Evolutionary conservation across 1,139 yeast genomes (phyloP), one percentile per base, ranked within the genome.

Genomic region (Petasospora fabianii): DNA sequence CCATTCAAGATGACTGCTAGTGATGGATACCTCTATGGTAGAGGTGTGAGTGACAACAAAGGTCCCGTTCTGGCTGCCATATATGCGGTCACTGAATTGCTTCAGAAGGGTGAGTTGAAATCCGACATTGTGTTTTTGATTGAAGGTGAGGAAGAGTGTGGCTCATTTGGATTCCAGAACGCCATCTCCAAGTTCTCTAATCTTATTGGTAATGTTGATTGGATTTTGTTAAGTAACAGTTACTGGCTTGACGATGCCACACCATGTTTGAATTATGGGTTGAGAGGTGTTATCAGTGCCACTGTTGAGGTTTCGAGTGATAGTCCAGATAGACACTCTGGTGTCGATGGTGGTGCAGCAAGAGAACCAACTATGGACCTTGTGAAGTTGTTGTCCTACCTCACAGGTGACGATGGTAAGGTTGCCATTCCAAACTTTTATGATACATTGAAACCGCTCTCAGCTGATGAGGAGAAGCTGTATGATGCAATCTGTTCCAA

Each of bases 131-230:
- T 85, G 0, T 90, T 92, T 53, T 60, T 92, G 15, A 73, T 92
- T 39, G 98, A 92, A 61, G 98, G 98, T 30, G 96, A 88, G 60
- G 98, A 92, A 60, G 98, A 92, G 60, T 76, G 86, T 47, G 97
- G 97, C 1, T 85, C 96, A 1, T 75, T 73, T 50, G 96, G 97
- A 0, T 87, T 92, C 59, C 81, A 80, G 51, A 71, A 76, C 8
- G 80, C 84, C 1, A 73, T 92, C 22, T 54, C 58, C 17, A 62
- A 69, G 30, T 65, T 82, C 50, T 65, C 67, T 37, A 63, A 60
- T 2, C 48, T 76, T 4, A 75, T 87, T 51, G 94, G 94, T 1
- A 59, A 64, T 14, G 77, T 92, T 39, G 97, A 92, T 62, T 90
- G 96, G 95, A 80, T 92, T 27, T 64, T 92, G 52, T 70, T 92